Percentiles rank a stretch among this genome's conserved stretches.
phyloP scores from a whole-genome alignment of 2,329 filamentous ascomycete genomes.

The Hymenoscyphus fraxineus region DNA sequence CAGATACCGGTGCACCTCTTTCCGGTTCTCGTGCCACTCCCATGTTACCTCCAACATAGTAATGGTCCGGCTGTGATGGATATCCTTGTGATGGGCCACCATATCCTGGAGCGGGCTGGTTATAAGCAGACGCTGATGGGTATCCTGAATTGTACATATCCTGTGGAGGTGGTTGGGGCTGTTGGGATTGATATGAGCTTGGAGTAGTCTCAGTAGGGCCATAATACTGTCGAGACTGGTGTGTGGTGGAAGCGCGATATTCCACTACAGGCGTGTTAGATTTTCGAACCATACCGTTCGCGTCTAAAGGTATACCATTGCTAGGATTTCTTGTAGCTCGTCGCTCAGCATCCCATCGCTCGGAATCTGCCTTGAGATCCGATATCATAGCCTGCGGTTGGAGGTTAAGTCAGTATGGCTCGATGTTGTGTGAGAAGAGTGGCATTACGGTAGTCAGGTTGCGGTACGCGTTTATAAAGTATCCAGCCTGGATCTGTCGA shows the following conservation, averaged over 20 bases:
- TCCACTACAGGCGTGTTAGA: slow-evolving; percentile 37
- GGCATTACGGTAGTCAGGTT: slow-evolving; percentile 67
- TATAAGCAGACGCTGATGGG: slow-evolving; percentile 17
- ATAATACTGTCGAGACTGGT: slow-evolving; percentile 36
- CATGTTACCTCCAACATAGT: slow-evolving; percentile 21
- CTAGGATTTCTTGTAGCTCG: slow-evolving; percentile 30
- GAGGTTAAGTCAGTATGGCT: slow-evolving; percentile 20
- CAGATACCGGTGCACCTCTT: slow-evolving; percentile 6
- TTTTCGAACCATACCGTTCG: slow-evolving; percentile 32
- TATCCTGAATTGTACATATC: slow-evolving; percentile 27
- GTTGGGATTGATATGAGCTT: slow-evolving; percentile 25
- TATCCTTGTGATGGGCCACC: slow-evolving; percentile 15
- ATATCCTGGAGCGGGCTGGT: slow-evolving; percentile 27
- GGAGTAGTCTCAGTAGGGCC: slow-evolving; percentile 31
- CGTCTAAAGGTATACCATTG: slow-evolving; percentile 36
- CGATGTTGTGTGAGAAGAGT: slow-evolving; percentile 21
- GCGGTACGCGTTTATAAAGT: slow-evolving; percentile 75
- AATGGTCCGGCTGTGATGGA: slow-evolving; percentile 19
- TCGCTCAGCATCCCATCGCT: slow-evolving; percentile 43
- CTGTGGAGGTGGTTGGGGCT: slow-evolving; percentile 20
- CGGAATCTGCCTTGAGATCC: slow-evolving; percentile 50
- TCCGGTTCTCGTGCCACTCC: not conserved
- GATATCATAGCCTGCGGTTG: slow-evolving; percentile 48
- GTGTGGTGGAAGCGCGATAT: slow-evolving; percentile 35
- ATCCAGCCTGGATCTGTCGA: slow-evolving; percentile 63